Conservation (phyloP, 345 rosid species). For the Pistacia integerrima region DNA sequence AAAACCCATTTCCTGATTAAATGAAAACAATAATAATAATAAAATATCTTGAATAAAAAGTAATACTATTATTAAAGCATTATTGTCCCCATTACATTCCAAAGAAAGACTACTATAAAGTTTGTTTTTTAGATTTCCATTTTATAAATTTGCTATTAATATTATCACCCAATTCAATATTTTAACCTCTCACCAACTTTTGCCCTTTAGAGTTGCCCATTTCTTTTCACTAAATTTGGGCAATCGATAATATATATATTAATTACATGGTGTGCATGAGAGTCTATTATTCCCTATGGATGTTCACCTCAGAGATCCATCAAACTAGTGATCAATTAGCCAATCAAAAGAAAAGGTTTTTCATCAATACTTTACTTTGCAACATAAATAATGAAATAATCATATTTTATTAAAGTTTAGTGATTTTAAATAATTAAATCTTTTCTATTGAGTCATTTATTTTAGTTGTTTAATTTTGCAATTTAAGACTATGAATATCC, state of each 20-base stretch:
- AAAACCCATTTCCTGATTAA: neutral
- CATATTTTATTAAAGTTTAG: no score
- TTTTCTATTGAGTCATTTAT: no score
- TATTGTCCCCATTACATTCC: neutral
- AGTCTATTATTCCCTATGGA: neutral
- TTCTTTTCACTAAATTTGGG: neutral
- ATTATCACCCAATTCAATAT: neutral
- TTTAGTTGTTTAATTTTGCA: no score
- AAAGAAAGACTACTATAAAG: neutral
- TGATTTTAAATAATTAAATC: no score
- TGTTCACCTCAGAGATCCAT: neutral
- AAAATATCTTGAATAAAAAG: neutral
- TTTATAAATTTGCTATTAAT: neutral
- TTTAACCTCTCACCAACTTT: constrained; percentile 3
- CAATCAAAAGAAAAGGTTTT: no score
- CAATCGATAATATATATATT: neutral
- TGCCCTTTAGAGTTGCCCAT: neutral
- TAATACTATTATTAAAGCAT: neutral
- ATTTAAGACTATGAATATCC: no score
- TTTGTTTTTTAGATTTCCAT: neutral
- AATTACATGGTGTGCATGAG: no score
- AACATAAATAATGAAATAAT: no score
- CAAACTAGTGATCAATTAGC: no score
- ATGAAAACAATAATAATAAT: no score
- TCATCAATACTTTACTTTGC: no score